Conservation (phyloP, 345 rosid genomes). For the Pugionium cornutum region DNA sequence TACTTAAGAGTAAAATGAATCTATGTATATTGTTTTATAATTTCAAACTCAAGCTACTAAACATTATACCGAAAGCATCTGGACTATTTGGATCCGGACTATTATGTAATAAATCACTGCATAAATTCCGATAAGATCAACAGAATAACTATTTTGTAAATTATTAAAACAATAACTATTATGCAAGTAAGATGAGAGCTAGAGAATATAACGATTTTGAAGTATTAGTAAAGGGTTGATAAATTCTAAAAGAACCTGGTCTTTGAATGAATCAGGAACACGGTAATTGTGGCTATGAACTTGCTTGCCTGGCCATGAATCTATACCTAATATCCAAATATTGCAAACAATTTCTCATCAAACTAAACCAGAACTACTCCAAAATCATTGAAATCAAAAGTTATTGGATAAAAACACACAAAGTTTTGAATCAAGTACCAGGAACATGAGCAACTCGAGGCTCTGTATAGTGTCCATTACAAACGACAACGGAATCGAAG, state of each 20-base stretch:
- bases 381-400: neutral
- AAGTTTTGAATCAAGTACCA: slow-evolving; percentile 40
- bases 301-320: slow-evolving; percentile 90
- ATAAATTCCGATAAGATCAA: too few relatives aligned
- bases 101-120: too few relatives aligned
- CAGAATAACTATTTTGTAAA: too few relatives aligned
- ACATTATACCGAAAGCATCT: neutral
- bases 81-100: neutral
- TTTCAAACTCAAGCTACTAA: neutral
- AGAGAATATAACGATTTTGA: too few relatives aligned
- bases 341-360: neutral
- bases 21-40: neutral
- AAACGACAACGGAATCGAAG: slow-evolving; percentile 70
- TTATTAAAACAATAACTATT: too few relatives aligned
- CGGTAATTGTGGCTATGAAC: slow-evolving; percentile 88
- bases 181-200: neutral
- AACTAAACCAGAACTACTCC: slow-evolving; percentile 10
- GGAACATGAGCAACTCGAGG: slow-evolving; percentile 69
- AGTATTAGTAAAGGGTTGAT: neutral
- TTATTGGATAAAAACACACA: too few relatives aligned
- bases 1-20: neutral
- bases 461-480: slow-evolving; percentile 70
- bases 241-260: slow-evolving; percentile 44
- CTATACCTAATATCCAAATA: slow-evolving; percentile 49
- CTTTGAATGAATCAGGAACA: slow-evolving; percentile 50